phyloP scores from a whole-genome alignment of 306 rosid species.

The Acmispon strigosus region DNA sequence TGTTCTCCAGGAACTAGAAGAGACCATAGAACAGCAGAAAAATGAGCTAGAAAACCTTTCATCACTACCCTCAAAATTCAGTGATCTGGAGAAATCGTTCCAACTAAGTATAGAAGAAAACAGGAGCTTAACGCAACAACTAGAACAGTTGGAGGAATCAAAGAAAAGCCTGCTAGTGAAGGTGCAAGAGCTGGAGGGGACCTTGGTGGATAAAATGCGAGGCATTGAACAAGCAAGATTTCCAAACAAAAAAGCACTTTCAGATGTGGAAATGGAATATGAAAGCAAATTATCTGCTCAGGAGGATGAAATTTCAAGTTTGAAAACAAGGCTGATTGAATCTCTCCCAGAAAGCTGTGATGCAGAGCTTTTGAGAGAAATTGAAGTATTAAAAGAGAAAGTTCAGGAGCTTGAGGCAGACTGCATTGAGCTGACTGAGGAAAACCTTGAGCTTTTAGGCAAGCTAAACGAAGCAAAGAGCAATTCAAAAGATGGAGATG shows the following conservation, averaged over 20 bases:
- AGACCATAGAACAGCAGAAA: constrained; percentile 62
- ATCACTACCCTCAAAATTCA: constrained; percentile 35
- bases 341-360: constrained; percentile 40
- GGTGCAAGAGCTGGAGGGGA: constrained; percentile 54
- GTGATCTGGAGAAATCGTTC: constrained; percentile 39
- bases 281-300: constrained; percentile 31
- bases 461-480: constrained; percentile 74
- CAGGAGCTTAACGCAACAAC: constrained; percentile 34
- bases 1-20: constrained; percentile 86
- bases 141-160: constrained; percentile 58
- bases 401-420: constrained; percentile 84
- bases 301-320: constrained; percentile 49
- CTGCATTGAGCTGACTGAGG: constrained; percentile 90
- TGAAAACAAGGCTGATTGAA: constrained; percentile 37
- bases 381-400: constrained; percentile 61
- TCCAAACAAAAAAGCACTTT: constrained; percentile 28
- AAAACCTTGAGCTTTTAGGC: constrained; percentile 82
- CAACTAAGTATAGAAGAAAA: constrained; percentile 45
- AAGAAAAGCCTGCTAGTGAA: constrained; percentile 45
- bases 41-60: constrained; percentile 56
- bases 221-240: constrained; percentile 27
- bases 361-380: constrained; percentile 47
- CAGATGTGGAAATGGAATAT: constrained; percentile 41
- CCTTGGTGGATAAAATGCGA: constrained; percentile 48
- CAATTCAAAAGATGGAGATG: constrained; percentile 23